phyloP scores from a whole-genome alignment of 257 asterid species.

The Craterostigma plantagineum region DNA sequence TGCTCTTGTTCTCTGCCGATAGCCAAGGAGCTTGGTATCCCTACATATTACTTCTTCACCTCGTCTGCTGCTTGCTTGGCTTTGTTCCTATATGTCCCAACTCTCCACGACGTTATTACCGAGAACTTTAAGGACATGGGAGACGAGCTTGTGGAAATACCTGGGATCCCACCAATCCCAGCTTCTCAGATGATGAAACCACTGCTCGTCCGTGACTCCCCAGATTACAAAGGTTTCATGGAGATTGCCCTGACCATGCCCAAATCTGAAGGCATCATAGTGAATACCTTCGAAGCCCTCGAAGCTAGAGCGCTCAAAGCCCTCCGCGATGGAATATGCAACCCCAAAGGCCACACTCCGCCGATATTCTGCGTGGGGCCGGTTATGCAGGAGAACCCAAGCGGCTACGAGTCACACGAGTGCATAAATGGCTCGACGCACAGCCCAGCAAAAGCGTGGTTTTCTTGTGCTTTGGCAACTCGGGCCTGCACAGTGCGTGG shows the following conservation, averaged over 20 bases:
- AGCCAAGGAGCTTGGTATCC: conserved; percentile 17
- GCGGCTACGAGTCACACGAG: conserved; percentile 7
- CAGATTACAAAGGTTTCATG: conserved; percentile 15
- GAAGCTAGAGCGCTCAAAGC: conserved; percentile 19
- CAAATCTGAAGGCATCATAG: conserved; percentile 20
- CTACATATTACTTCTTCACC: conserved; percentile 30
- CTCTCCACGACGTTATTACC: conserved; percentile 10
- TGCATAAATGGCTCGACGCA: conserved; percentile 42
- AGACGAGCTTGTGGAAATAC: conserved; percentile 14
- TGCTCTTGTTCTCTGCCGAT: conserved; percentile 18
- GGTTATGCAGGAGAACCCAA: conserved; percentile 10
- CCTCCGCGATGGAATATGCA: conserved; percentile 20
- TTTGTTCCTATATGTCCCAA: conserved; percentile 14
- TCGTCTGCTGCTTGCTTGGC: conserved; percentile 24
- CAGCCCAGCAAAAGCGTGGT: conserved; percentile 44
- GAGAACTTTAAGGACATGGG: conserved; percentile 24
- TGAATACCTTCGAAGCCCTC: conserved; percentile 30
- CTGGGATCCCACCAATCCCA: conserved; percentile 29
- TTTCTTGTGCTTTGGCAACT: conserved; percentile 42
- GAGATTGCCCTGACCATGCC: neutral
- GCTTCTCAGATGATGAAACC: conserved; percentile 22
- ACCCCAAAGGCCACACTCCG: conserved; percentile 25
- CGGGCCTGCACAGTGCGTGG: conserved; percentile 22
- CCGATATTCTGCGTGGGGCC: conserved; percentile 51
- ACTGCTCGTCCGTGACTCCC: conserved; percentile 13